Evolutionary conservation across 257 asterid genomes (phyloP).

Genomic region (Solanum clarkiae): DNA sequence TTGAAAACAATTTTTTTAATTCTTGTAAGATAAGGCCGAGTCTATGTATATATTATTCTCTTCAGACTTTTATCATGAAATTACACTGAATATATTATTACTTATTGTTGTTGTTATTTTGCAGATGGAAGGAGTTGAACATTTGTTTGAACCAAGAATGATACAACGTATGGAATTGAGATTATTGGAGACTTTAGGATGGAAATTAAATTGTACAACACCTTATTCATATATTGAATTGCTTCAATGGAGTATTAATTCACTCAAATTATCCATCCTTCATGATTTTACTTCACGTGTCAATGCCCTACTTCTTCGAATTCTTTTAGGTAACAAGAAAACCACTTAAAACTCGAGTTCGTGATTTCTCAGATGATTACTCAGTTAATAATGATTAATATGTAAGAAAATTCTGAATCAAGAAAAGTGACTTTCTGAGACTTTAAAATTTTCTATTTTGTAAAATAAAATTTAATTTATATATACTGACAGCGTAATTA

Average conservation of each 20-base stretch:
- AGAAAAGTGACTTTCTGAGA: background rate
- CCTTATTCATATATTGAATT: conserved; percentile 43
- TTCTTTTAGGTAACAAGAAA: conserved; percentile 37
- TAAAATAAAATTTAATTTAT: background rate
- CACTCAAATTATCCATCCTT: conserved; percentile 4
- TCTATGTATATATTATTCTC: background rate
- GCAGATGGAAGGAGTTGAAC: conserved; percentile 35
- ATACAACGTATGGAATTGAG: conserved; percentile 53
- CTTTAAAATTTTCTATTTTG: background rate
- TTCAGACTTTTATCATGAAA: rapidly evolving
- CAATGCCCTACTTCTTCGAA: conserved; percentile 24
- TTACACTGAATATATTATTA: background rate
- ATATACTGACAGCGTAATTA: rapidly evolving
- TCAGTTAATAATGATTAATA: background rate
- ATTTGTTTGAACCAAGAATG: conserved; percentile 17
- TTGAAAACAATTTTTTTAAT: too few relatives aligned
- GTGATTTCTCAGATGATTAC: background rate
- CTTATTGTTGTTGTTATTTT: background rate
- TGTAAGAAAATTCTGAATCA: background rate
- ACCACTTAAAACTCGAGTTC: background rate
- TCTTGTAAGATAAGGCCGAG: too few relatives aligned
- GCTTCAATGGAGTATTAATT: conserved; percentile 4
- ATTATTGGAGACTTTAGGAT: conserved; percentile 32
- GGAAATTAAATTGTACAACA: conserved; percentile 47
- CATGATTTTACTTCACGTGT: conserved; percentile 13